Base-by-base conservation (phyloP, 2,329 filamentous ascomycete species). In the Triangularia verruculosa region DNA sequence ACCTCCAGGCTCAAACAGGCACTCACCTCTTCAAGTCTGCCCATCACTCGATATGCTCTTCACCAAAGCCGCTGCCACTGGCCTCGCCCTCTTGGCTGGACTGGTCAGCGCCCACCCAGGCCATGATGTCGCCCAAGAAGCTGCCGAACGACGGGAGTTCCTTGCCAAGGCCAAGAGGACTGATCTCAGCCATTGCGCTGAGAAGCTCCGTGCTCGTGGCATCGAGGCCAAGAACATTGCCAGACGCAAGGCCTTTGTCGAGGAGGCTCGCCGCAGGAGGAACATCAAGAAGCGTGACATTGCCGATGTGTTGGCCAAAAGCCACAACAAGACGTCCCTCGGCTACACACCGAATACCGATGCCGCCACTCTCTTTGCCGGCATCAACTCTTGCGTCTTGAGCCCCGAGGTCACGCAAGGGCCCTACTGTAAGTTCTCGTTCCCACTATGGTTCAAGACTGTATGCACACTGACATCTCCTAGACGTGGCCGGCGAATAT, bases 341-440 rank as follows among this genome's bases (percentile, higher is more conserved):
- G 67, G 68, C 17, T 79, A 77, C 67, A 74, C 72, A 22, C 51
- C 67, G 4, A 65, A 70, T 60, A 79, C 77, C 13, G 70, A 74
- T 17, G 69, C 72, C 9, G 65, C 70, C 51, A 75, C 67, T 64
- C 71, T 82, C 27, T 82, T 82, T 62, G 72, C 75, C 1, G 74
- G 73, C 61, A 78, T 79, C 69, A 75, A 73, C 52, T 78, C 79
- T 17, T 85, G 82, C 66, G 73, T 83, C 25, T 74, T 85, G 27
- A 80, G 76, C n/a, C 81, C 82, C 0, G 82, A 85, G 70, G 78
- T 80, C 20, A 84, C 79, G 2, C 76, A 83, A 70, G 83, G 83
- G 0, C 83, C 83, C 20, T 86, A 84, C 74, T 86, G 76, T 75
- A 68, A 66, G 74, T 65, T 9, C 30, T 17, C 12, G 22, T 28